Evolutionary conservation across 2,329 filamentous ascomycete species (phyloP).

Genomic region (Dryadomyces quercivorus): DNA sequence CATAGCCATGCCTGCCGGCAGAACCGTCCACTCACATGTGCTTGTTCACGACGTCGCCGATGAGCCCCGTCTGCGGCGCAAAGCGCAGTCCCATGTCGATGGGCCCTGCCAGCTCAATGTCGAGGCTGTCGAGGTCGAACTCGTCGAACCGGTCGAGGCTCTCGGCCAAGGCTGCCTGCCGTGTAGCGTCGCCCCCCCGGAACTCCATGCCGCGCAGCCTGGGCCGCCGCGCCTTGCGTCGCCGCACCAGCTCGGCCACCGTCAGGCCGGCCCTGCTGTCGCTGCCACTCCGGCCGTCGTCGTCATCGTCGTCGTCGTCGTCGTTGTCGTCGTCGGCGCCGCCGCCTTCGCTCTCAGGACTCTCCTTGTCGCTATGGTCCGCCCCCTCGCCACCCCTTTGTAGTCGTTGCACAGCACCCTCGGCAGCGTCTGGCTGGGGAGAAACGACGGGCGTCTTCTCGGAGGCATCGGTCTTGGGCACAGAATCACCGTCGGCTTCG

Average conservation of each 20-base stretch:
- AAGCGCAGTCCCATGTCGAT: slow-evolving; percentile 36
- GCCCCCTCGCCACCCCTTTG: not conserved
- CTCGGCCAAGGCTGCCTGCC: not conserved
- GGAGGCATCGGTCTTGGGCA: not conserved
- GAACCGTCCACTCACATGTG: slow-evolving; percentile 56
- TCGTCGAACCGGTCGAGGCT: not conserved
- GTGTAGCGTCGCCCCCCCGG: slow-evolving; percentile 17
- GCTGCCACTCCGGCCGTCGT: slow-evolving; percentile 4
- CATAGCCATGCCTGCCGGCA: not conserved
- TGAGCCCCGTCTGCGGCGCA: slow-evolving; percentile 57
- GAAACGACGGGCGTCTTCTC: not conserved
- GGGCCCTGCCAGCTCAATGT: slow-evolving; percentile 1
- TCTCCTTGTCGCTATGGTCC: not conserved
- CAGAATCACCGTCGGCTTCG: not conserved
- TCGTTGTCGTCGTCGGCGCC: slow-evolving; percentile 6
- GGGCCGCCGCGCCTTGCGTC: slow-evolving; percentile 38
- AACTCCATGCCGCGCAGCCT: slow-evolving; percentile 46
- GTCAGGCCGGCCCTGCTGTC: slow-evolving; percentile 22
- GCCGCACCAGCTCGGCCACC: slow-evolving; percentile 37
- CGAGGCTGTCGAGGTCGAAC: not conserved
- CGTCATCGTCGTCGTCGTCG: slow-evolving; percentile 8
- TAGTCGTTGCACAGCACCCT: too few relatives aligned
- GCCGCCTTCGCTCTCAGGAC: not conserved
- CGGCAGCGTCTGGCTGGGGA: not conserved
- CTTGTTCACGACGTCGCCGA: slow-evolving; percentile 53